These are phyloP conservation scores for Gardenia jasminoides DNA, from an alignment of 257 asterid genomes.

Conservation along the genomic window DNA sequence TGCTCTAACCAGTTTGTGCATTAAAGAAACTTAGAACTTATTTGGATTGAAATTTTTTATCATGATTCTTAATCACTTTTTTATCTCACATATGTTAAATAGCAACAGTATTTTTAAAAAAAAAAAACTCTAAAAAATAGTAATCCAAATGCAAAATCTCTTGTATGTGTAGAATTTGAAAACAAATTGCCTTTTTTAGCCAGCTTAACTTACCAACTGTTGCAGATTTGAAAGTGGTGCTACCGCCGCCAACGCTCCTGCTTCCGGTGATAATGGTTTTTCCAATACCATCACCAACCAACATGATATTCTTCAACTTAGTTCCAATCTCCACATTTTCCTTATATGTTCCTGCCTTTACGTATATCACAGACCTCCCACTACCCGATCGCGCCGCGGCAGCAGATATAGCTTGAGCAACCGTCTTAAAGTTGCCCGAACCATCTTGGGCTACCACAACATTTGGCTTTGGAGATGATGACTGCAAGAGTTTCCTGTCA, in stretches of 20 bases:
- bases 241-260: conserved; percentile 67
- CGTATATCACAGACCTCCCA: conserved; percentile 61
- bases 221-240: conserved; percentile 78
- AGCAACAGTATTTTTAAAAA: too few relatives aligned
- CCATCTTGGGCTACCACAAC: conserved; percentile 56
- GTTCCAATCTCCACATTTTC: conserved; percentile 67
- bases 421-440: conserved; percentile 55
- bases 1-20: background rate
- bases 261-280: conserved; percentile 85
- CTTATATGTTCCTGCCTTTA: conserved; percentile 66
- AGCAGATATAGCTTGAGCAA: conserved; percentile 51
- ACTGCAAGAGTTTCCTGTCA: conserved; percentile 61
- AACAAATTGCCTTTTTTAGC: background rate
- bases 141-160: too few relatives aligned
- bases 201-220: conserved; percentile 61
- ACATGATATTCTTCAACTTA: conserved; percentile 55
- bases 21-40: background rate
- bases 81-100: too few relatives aligned
- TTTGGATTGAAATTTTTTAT: too few relatives aligned
- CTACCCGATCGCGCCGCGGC: conserved; percentile 42
- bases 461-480: conserved; percentile 32
- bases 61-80: too few relatives aligned
- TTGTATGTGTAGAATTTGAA: background rate
- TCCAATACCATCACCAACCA: conserved; percentile 89
- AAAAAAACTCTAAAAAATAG: too few relatives aligned